These are phyloP conservation scores for Jaapia argillacea DNA, from an alignment of 768 basidiomycete genomes.

Conservation along the genomic window DNA sequence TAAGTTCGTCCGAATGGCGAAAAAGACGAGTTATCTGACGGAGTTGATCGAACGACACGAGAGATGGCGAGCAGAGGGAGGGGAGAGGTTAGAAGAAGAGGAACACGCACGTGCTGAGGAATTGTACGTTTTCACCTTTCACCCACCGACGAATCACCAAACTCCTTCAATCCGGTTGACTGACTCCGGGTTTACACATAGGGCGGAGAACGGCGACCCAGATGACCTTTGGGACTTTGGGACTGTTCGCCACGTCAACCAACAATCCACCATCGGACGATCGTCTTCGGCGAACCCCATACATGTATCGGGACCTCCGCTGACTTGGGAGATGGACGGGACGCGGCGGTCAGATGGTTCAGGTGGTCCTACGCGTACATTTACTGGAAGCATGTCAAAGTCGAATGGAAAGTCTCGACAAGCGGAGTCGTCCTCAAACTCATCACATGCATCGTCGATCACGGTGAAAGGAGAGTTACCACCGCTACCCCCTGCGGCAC, in stretches of 20 bases:
- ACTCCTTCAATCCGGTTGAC: slow-evolving; percentile 2
- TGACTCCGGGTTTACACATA: slow-evolving; percentile 15
- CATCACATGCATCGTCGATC: slow-evolving; percentile 26
- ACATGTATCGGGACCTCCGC: slow-evolving; percentile 52
- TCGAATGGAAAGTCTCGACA: slow-evolving; percentile 11
- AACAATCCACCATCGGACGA: slow-evolving; percentile 67
- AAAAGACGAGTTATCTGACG: slow-evolving; percentile 89
- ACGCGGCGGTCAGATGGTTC: slow-evolving; percentile 29
- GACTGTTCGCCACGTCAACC: slow-evolving; percentile 74
- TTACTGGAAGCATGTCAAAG: slow-evolving; percentile 20
- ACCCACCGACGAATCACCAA: background rate
- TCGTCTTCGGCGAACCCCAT: slow-evolving; percentile 35
- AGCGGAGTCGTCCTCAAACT: slow-evolving; percentile 18
- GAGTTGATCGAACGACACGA: slow-evolving; percentile 94
- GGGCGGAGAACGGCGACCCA: slow-evolving; percentile 44
- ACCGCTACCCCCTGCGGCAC: slow-evolving; percentile 31
- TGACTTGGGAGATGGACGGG: slow-evolving; percentile 66
- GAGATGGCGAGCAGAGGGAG: slow-evolving; percentile 87
- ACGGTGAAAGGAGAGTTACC: slow-evolving; percentile 49
- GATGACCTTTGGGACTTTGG: slow-evolving; percentile 98
- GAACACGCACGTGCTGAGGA: slow-evolving; percentile 54
- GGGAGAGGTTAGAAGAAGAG: slow-evolving; percentile 64
- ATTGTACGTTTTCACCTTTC: slow-evolving; percentile 33
- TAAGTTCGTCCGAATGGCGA: slow-evolving; percentile 91
- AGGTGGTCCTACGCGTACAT: slow-evolving; percentile 27